phyloP scores from a whole-genome alignment of 192 early-diverging fungal genomes.

The Coemansia sp. region DNA sequence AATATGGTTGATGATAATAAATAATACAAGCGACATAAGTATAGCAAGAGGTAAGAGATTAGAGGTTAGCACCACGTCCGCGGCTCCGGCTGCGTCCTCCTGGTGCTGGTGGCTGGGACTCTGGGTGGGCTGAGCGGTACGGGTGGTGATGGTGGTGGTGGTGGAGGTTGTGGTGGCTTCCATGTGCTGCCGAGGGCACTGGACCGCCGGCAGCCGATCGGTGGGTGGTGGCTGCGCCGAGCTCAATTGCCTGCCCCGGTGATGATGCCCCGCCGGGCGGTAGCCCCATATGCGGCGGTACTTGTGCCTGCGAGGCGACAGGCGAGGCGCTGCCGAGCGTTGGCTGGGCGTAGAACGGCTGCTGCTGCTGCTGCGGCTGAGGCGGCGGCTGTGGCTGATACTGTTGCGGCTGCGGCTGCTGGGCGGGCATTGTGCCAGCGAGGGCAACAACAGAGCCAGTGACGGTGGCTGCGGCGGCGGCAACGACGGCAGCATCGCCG shows the following conservation, averaged over 20 bases:
- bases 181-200: constrained; percentile 11
- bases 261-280: background rate
- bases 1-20: too few species aligned
- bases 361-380: constrained; percentile 10
- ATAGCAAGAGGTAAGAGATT: background rate
- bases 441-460: constrained; percentile 29
- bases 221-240: too few species aligned
- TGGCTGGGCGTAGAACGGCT: background rate
- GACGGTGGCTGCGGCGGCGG: constrained; percentile 23
- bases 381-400: background rate
- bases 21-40: background rate
- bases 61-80: background rate
- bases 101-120: constrained; percentile 6
- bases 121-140: constrained; percentile 13
- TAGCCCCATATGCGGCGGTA: background rate
- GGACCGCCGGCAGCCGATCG: constrained; percentile 26
- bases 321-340: background rate
- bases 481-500: constrained; percentile 26
- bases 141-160: constrained; percentile 34
- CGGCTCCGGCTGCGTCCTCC: constrained; percentile 4
- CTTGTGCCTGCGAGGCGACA: background rate
- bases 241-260: too few species aligned
- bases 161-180: constrained; percentile 10
- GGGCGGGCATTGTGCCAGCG: constrained; percentile 20
- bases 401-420: constrained; percentile 17